Percentiles rank a stretch among this genome's conserved stretches.
These are phyloP conservation scores for Penicillium sp. DNA, from an alignment of 2,329 filamentous ascomycete genomes.

Conservation along the genomic window DNA sequence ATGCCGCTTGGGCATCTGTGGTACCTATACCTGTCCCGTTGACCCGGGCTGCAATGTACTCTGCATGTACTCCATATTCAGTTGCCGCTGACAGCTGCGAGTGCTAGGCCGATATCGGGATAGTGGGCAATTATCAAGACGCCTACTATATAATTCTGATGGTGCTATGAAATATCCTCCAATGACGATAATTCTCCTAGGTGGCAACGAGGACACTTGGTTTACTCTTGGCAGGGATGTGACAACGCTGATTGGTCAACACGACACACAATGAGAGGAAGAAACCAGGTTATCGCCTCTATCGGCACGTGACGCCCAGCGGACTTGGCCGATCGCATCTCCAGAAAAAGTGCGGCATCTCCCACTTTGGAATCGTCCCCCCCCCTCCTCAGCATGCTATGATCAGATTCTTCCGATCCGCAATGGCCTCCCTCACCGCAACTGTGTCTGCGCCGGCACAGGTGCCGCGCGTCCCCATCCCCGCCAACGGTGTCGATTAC, in stretches of 20 bases:
- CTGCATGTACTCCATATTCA: conserved; percentile 16
- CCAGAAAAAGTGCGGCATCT: conserved; percentile 7
- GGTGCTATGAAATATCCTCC: too few relatives aligned
- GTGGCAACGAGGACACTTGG: too few relatives aligned
- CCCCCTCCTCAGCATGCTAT: conserved; percentile 36
- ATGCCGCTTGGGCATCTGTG: too few relatives aligned
- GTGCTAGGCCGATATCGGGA: conserved; percentile 18
- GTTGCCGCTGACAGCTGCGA: conserved; percentile 11
- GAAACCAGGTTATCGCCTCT: conserved; percentile 17
- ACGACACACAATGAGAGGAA: background rate
- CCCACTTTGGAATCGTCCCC: conserved; percentile 6
- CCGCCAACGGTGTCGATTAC: conserved; percentile 85
- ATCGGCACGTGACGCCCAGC: conserved; percentile 24
- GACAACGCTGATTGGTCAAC: background rate
- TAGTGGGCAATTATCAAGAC: too few relatives aligned
- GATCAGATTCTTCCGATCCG: conserved; percentile 47
- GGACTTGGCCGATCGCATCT: conserved; percentile 9
- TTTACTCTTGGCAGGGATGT: background rate
- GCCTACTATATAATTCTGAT: too few relatives aligned
- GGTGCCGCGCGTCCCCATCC: conserved; percentile 73
- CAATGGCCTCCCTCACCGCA: conserved; percentile 52
- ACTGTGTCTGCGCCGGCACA: conserved; percentile 23
- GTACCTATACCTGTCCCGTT: too few relatives aligned
- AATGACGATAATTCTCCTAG: too few relatives aligned
- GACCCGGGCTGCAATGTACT: too few relatives aligned